Evolutionary conservation across 73 alveolate species (phyloP), one percentile per base, ranked within the genome.

Genomic region (Tetrahymena elliotti): DNA sequence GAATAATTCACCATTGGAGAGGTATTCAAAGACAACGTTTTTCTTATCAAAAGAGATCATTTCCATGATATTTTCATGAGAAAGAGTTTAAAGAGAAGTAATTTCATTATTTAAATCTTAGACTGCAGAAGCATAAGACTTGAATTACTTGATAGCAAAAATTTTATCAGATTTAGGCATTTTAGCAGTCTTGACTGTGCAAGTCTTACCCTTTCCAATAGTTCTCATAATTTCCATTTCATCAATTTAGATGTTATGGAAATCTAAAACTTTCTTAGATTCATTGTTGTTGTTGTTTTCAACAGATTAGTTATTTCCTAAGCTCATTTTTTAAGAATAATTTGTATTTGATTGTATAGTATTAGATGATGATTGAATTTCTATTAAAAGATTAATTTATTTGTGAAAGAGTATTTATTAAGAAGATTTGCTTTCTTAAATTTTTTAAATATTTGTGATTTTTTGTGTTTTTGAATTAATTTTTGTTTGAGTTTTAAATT

Each of bases 1-100:
- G 36, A 68, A 68, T 83, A 94, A 83, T 41, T 94, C 96, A 33
- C 96, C 96, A 13, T 94, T 94, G 40, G 84, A n/a, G 41, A 93
- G 53, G 84, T 84, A 94, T 27, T 94, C 96, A 6, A 94, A 94
- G 33, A 94, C 94, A 83, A 68, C 88, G n/a, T 68, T 68, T 31
- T 68, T 68, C 88, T 68, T 68, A 68, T 68, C 88, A 31, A 68
- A 68, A 68, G 88, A n/a, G 36, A 68, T 31, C 88, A 68, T 68
- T 68, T 68, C 38, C 37, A 68, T 68, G 36, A 68, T 68, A 68
- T 68, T 68, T 24, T 68, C 88, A 24, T 68, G 88, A 16, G 34
- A 68, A 31, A 68, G 88, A 68, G 88, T 68, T 68, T 68, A 16
- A 31, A 68, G 88, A 68, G 88, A 68, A 68, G 88, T 68, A 68